phyloP scores from a whole-genome alignment of 2,329 filamentous ascomycete species.

The Ceratocystis destructans region DNA sequence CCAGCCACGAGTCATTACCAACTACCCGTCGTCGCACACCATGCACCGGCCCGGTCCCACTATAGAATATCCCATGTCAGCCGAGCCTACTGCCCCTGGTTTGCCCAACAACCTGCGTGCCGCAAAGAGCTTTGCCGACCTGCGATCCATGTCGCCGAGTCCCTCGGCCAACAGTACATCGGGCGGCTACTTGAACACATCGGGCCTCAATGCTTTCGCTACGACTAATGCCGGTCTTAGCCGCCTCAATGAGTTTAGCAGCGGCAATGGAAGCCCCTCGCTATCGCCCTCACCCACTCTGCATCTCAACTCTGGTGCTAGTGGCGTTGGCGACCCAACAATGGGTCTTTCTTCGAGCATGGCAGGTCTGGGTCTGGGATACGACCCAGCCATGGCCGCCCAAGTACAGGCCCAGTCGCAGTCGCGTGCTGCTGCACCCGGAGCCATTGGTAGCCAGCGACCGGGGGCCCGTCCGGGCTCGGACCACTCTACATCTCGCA shows the following conservation, averaged over 20 bases:
- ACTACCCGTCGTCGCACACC: slow-evolving; percentile 47
- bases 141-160: slow-evolving; percentile 89
- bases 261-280: slow-evolving; percentile 25
- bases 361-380: slow-evolving; percentile 13
- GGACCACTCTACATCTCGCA: slow-evolving; percentile 27
- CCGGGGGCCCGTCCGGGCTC: slow-evolving; percentile 28
- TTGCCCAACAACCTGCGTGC: slow-evolving; percentile 72
- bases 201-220: slow-evolving; percentile 35
- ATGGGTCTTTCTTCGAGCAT: slow-evolving; percentile 15
- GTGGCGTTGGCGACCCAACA: slow-evolving; percentile 9
- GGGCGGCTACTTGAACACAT: slow-evolving; percentile 53
- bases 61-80: slow-evolving; percentile 77
- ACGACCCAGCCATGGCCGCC: slow-evolving; percentile 20
- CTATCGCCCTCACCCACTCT: slow-evolving; percentile 16
- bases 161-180: slow-evolving; percentile 63
- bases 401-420: slow-evolving; percentile 15
- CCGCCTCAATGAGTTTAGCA: slow-evolving; percentile 15
- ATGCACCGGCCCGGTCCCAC: slow-evolving; percentile 73
- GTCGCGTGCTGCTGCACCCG: slow-evolving; percentile 35
- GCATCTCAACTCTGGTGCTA: slow-evolving; percentile 25
- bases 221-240: slow-evolving; percentile 15
- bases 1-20: slow-evolving; percentile 55
- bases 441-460: slow-evolving; percentile 52
- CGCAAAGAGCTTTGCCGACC: slow-evolving; percentile 91
- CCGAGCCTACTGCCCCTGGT: slow-evolving; percentile 39